Evolutionary conservation across 2,329 filamentous ascomycete species (phyloP).

Genomic region (Bisporella sp.): DNA sequence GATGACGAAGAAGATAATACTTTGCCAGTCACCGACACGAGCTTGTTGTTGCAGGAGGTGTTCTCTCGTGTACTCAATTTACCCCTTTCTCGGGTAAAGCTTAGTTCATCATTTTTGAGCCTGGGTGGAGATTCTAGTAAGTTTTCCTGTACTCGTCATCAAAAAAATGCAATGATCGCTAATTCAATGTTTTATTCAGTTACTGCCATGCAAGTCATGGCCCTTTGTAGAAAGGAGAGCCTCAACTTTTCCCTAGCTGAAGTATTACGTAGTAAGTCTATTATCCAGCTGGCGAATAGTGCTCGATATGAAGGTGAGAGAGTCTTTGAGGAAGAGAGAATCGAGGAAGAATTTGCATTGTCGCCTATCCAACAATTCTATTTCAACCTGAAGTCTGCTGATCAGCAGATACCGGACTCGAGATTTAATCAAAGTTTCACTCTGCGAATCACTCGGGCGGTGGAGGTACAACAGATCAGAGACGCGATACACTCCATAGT

Average conservation of each 20-base stretch:
- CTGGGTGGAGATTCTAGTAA: constrained; percentile 36
- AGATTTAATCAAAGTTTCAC: constrained; percentile 20
- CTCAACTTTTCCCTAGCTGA: no score
- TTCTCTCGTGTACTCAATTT: not conserved
- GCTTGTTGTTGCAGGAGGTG: not conserved
- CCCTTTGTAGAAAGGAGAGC: no score
- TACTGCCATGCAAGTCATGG: no score
- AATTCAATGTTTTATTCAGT: no score
- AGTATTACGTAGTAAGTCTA: no score
- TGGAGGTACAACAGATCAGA: not conserved
- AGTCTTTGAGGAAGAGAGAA: not conserved
- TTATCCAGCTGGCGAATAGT: not conserved
- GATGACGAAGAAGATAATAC: not conserved
- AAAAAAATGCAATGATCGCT: no score
- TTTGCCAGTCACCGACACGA: not conserved
- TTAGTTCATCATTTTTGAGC: constrained; percentile 31
- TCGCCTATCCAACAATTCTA: constrained; percentile 18
- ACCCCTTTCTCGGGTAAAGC: not conserved
- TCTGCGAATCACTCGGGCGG: constrained; percentile 2
- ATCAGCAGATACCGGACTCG: not conserved
- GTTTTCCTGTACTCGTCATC: no score
- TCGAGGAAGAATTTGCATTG: constrained; percentile 5
- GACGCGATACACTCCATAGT: constrained; percentile 26
- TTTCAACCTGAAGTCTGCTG: constrained; percentile 5
- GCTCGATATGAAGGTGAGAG: not conserved